phyloP scores from a whole-genome alignment of 352 stramenopile genomes.

The Phytophthora fragariaefolia region DNA sequence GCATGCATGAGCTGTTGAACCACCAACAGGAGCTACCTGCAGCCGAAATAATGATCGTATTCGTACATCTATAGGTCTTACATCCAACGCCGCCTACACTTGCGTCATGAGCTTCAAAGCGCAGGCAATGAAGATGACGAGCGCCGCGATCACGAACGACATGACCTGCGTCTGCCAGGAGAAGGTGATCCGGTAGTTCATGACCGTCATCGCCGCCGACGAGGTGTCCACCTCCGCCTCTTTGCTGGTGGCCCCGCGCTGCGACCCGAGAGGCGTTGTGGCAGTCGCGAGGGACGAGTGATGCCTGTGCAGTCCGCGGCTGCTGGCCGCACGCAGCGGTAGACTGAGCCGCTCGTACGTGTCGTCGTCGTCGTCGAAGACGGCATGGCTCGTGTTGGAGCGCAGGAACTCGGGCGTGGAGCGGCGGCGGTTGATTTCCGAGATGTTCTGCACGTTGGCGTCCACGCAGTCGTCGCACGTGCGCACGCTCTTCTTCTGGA shows the following conservation, averaged over 20 bases:
- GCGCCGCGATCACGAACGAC: conserved; percentile 23
- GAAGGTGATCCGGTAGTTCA: conserved; percentile 21
- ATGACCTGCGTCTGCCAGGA: conserved; percentile 32
- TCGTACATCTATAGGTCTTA: conserved; percentile 31
- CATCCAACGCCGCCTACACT: conserved; percentile 19
- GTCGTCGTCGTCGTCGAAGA: conserved; percentile 21
- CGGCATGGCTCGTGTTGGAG: conserved; percentile 26
- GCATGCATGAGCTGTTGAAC: neutral
- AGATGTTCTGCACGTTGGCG: conserved; percentile 59
- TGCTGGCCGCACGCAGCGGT: conserved; percentile 13
- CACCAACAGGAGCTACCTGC: neutral
- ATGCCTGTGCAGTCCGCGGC: conserved; percentile 16
- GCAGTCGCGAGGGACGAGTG: conserved; percentile 17
- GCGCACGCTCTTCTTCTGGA: conserved; percentile 76
- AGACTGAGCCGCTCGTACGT: conserved; percentile 33
- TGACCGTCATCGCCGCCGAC: conserved; percentile 9
- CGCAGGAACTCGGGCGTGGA: conserved; percentile 44
- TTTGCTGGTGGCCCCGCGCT: neutral
- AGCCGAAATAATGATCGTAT: conserved; percentile 35
- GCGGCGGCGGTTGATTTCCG: conserved; percentile 48
- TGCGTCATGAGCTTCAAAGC: conserved; percentile 24
- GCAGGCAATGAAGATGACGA: conserved; percentile 29
- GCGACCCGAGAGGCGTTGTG: conserved; percentile 3
- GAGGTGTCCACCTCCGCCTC: conserved; percentile 4
- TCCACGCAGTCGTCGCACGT: conserved; percentile 81